A percentile compares a stretch with the other conserved stretches of the same genome.
These are phyloP conservation scores for Alternaria sp. DNA, from an alignment of 2,329 filamentous ascomycete species.

Conservation along the genomic window DNA sequence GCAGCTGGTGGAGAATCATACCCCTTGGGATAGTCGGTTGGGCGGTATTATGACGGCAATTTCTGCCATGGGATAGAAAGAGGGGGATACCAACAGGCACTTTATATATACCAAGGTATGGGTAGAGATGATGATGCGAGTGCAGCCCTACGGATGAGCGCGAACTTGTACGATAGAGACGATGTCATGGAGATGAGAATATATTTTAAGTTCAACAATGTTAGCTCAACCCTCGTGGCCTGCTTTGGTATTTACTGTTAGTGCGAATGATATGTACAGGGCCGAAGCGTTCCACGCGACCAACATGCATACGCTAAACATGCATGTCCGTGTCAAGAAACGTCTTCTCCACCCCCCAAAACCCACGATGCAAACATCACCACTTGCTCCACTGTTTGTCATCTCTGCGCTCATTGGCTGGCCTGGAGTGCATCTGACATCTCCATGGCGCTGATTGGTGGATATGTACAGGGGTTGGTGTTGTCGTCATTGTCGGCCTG, in stretches of 20 bases:
- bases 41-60: conserved; percentile 3
- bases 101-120: neutral
- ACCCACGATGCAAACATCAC: conserved; percentile 22
- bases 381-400: conserved; percentile 10
- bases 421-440: conserved; percentile 3
- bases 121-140: conserved; percentile 1
- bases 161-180: conserved; percentile 19
- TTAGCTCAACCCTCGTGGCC: neutral
- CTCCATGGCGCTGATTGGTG: conserved; percentile 23
- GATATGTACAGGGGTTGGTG: conserved; percentile 15
- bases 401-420: conserved; percentile 14
- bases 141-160: conserved; percentile 3
- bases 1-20: neutral
- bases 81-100: neutral
- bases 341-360: conserved; percentile 5
- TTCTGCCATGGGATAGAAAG: neutral
- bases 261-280: neutral
- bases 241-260: neutral
- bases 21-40: conserved; percentile 1
- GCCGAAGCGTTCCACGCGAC: conserved; percentile 10
- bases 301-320: conserved; percentile 4
- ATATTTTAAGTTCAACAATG: conserved; percentile 2
- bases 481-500: conserved; percentile 29
- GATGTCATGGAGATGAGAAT: conserved; percentile 3
- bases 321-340: neutral